Conservation (phyloP, 305 asterid genomes). For the Plantago coronopus region DNA sequence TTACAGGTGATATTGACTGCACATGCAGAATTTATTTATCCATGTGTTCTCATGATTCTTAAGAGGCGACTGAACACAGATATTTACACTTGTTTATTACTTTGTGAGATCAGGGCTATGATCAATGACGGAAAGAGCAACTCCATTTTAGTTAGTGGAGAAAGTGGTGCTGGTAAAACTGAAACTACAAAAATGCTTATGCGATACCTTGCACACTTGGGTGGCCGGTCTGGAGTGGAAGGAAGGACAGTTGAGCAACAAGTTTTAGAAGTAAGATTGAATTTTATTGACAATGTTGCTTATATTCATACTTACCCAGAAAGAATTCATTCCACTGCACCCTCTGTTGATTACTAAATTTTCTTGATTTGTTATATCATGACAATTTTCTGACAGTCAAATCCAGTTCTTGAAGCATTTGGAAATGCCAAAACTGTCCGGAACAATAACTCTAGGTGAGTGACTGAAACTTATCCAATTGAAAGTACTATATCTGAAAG, state of each 20-base stretch:
- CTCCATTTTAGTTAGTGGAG: slow-evolving; percentile 98
- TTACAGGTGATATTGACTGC: slow-evolving; percentile 56
- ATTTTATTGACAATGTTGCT: slow-evolving; percentile 19
- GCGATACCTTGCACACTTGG: slow-evolving; percentile 95
- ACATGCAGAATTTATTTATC: slow-evolving; percentile 16
- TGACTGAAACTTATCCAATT: slow-evolving; percentile 2
- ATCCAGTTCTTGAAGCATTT: slow-evolving; percentile 99
- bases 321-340: slow-evolving; percentile 1
- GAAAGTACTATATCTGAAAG: background rate
- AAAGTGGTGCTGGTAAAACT: slow-evolving; percentile 99
- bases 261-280: slow-evolving; percentile 84
- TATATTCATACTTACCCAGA: slow-evolving; percentile 12
- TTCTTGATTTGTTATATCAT: slow-evolving; percentile 27
- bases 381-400: slow-evolving; percentile 46
- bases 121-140: slow-evolving; percentile 90
- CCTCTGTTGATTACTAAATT: slow-evolving; percentile 25
- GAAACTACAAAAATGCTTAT: slow-evolving; percentile 98
- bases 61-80: slow-evolving; percentile 6
- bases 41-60: background rate
- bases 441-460: slow-evolving; percentile 96
- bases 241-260: slow-evolving; percentile 99
- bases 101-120: slow-evolving; percentile 71
- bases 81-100: slow-evolving; percentile 25
- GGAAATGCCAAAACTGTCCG: slow-evolving; percentile 92
- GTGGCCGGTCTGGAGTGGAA: slow-evolving; percentile 98